Evolutionary conservation across 2,329 filamentous ascomycete genomes (phyloP).

Genomic region (Pyrenochaeta sp.): DNA sequence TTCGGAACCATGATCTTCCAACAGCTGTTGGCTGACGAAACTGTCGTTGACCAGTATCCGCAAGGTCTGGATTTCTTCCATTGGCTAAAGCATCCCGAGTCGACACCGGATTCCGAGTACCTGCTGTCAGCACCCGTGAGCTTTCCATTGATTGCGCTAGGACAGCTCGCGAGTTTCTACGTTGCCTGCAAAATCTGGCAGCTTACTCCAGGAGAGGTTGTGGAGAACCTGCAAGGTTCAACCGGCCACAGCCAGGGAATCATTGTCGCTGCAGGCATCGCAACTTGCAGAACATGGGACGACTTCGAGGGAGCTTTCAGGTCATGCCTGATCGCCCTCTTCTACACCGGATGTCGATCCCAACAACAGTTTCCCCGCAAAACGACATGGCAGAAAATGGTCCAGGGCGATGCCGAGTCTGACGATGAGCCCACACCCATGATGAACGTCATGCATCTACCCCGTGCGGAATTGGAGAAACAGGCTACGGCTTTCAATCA

Average conservation of each 20-base stretch:
- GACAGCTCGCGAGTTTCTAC: slow-evolving; percentile 94
- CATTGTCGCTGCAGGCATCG: no score
- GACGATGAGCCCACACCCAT: slow-evolving; percentile 94
- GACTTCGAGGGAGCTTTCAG: no score
- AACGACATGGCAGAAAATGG: no score
- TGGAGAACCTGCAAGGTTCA: slow-evolving; percentile 82
- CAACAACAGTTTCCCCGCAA: no score
- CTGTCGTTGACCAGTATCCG: slow-evolving; percentile 92
- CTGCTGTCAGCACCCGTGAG: slow-evolving; percentile 69
- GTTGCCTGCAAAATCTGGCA: slow-evolving; percentile 93
- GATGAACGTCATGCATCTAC: slow-evolving; percentile 94
- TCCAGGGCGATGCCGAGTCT: no score
- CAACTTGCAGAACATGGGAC: no score
- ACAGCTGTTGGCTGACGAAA: slow-evolving; percentile 79
- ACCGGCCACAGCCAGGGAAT: slow-evolving; percentile 98
- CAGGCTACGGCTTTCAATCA: slow-evolving; percentile 97
- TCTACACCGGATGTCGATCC: no score
- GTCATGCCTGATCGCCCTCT: no score
- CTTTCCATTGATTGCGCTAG: slow-evolving; percentile 92
- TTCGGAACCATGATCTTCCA: slow-evolving; percentile 87
- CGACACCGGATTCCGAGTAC: slow-evolving; percentile 80
- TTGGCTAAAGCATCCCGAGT: slow-evolving; percentile 93
- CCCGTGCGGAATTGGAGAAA: slow-evolving; percentile 86
- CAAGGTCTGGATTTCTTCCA: slow-evolving; percentile 95
- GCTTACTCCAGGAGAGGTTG: slow-evolving; percentile 84